Base-by-base conservation (phyloP, 1,139 yeast genomes). In the Kurtzmaniella quercitrusa region DNA sequence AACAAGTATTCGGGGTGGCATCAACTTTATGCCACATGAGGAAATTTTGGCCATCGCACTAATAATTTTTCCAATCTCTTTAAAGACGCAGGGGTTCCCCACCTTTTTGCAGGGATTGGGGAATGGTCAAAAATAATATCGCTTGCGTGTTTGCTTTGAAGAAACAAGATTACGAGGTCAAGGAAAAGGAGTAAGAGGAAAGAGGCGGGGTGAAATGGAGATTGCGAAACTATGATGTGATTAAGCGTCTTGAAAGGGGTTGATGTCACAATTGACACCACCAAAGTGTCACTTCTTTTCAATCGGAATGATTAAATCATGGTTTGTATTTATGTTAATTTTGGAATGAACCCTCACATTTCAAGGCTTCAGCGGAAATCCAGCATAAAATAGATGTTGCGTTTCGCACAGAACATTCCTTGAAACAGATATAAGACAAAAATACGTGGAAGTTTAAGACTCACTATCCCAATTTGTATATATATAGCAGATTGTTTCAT, bases 1-100 rank as follows among this genome's bases (percentile, higher is more conserved):
- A 14, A 30, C 34, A 14, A 30, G 34, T 18, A 20, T 38, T 26
- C 30, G 30, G 30, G 30, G 18, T 12, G 28, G 30, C 16, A 30
- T 9, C 28, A 42, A 42, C 45, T 42, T 42, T 42, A 42, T 42
- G 45, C 45, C 43, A 22, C 43, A 23, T 42, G 43, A 35, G 45
- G 45, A 42, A 42, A 42, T 42, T 36, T 36, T 40, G 45, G 32
- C 43, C 43, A 33, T 40, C 40, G 32, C 40, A 15, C 36, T 14
- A 32, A 26, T 26, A 6, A 6, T 26, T 26, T n/a, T 26, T 26
- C 5, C 9, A 26, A 5, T 9, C 34, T 30, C 12, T 11, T 18
- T 18, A 30, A 18, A 30, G 7, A 30, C 23, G 15, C 32, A 28
- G 40, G 40, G 40, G 36, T 30, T 15, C 40, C 40, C 40, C 40